Evolutionary conservation across 2,329 filamentous ascomycete genomes (phyloP), one percentile per base, ranked within the genome.

Genomic region (Emmonsiellopsis sp.): DNA sequence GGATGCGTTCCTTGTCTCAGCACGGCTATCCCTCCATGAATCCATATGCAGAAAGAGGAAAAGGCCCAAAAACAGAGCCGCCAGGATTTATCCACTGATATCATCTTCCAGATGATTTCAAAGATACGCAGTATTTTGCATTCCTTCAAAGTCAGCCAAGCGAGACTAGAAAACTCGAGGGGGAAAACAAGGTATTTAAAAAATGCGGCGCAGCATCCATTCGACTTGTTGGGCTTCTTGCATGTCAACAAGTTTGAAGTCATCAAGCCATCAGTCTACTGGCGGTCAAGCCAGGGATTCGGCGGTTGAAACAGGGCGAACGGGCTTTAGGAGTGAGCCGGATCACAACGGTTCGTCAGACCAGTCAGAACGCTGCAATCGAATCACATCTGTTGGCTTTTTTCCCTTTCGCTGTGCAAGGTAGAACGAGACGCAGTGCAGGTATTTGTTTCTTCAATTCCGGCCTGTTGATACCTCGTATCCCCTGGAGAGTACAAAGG

Each of bases 151-250:
- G n/a, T 9, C 5, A 51, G 13, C 16, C 9, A 51, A 42, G 8
- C 11, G n/a, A 15, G 40, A 34, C 10, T 5, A 3, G 10, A 43
- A 7, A 20, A 20, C 32, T n/a, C 15, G 5, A 8, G n/a, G 8
- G 3, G 13, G 32, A 13, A 13, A 35, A 44, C 15, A 44, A 10
- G 10, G 30, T 26, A 26, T 20, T 49, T 7, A 35, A 49, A 35
- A 49, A 30, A 6, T 40, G 50, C 50, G 42, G 42, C 50, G 16
- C 15, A 40, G 50, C 15, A 16, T 46, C 20, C 20, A 26, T 26
- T 26, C 15, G 49, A 52, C 31, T 30, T 31, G 40, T 52, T 52
- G 50, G 50, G 50, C 50, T 30, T 45, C 42, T 30, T 52, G 50
- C 50, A 52, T 52, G 41, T 49, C 38, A 38, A 40, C 32, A 32